phyloP scores from a whole-genome alignment of 495 filamentous ascomycete species.

The Pseudevernia furfuracea region DNA sequence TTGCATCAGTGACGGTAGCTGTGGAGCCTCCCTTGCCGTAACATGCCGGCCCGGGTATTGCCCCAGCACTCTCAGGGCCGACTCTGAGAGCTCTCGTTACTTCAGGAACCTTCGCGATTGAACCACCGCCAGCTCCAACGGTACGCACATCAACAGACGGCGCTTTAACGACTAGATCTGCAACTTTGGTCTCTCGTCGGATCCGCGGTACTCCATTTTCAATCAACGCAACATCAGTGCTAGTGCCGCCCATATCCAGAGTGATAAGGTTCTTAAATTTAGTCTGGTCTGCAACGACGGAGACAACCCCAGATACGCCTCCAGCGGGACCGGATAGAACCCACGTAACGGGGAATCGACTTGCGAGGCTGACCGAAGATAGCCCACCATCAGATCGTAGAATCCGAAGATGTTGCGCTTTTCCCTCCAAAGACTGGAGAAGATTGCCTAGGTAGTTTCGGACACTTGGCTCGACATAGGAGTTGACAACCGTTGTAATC shows the following conservation, averaged over 20 bases:
- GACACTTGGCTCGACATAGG: slow-evolving; percentile 44
- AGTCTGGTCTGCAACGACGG: slow-evolving; percentile 39
- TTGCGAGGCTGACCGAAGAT: slow-evolving; percentile 39
- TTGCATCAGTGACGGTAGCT: slow-evolving; percentile 46
- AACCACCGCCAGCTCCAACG: slow-evolving; percentile 45
- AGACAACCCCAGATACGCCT: slow-evolving; percentile 41
- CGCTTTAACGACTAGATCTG: slow-evolving; percentile 39
- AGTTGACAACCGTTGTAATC: slow-evolving; percentile 44
- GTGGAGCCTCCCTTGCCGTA: slow-evolving; percentile 41
- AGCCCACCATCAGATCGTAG: slow-evolving; percentile 44
- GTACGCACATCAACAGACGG: slow-evolving; percentile 45
- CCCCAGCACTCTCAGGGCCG: slow-evolving; percentile 44
- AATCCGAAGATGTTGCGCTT: slow-evolving; percentile 41
- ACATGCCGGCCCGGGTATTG: slow-evolving; percentile 41
- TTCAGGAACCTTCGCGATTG: slow-evolving; percentile 39
- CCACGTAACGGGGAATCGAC: slow-evolving; percentile 41
- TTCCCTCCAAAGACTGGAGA: slow-evolving; percentile 30
- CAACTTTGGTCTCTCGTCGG: slow-evolving; percentile 41
- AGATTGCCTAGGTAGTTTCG: slow-evolving; percentile 39
- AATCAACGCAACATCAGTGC: slow-evolving; percentile 43
- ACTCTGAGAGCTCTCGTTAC: slow-evolving; percentile 43
- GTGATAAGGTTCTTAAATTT: slow-evolving; percentile 45
- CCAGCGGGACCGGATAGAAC: slow-evolving; percentile 45
- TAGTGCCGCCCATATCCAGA: slow-evolving; percentile 46
- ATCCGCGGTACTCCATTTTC: slow-evolving; percentile 40